A percentile compares a stretch with the other conserved stretches of the same genome.
Evolutionary conservation across 305 asterid species (phyloP).

Genomic region (Caryopteris hybrid): DNA sequence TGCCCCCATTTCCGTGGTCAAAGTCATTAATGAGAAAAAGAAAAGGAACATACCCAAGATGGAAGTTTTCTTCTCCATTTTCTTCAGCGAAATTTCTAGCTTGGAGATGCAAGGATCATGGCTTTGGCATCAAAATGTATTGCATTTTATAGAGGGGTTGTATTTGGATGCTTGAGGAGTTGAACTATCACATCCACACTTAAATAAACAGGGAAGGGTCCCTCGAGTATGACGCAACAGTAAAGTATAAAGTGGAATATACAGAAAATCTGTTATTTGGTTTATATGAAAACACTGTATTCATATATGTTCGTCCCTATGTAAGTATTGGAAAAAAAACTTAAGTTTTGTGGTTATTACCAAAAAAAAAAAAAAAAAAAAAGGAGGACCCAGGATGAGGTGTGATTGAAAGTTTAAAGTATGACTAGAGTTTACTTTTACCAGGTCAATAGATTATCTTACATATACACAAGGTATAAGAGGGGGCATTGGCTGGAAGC

Average conservation of each 20-base stretch:
- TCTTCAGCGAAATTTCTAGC: neutral
- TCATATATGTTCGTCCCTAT: no score
- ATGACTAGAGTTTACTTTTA: conserved; percentile 4
- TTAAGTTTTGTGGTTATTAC: no score
- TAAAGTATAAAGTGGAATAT: neutral
- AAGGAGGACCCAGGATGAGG: neutral
- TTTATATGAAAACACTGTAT: no score
- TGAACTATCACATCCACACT: neutral
- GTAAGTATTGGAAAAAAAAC: no score
- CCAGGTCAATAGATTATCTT: conserved; percentile 5
- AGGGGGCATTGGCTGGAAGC: no score
- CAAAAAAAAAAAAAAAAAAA: no score
- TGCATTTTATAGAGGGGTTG: neutral
- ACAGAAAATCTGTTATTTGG: no score
- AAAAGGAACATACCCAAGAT: neutral
- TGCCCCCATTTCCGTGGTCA: conserved; percentile 9
- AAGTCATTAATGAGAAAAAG: neutral
- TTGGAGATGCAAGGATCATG: neutral
- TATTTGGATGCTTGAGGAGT: neutral
- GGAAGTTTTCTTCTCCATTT: conserved; percentile 19
- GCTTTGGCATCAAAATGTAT: neutral
- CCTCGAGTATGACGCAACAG: no score
- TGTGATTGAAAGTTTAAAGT: neutral
- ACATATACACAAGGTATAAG: neutral
- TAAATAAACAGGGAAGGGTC: neutral